Evolutionary conservation across 768 basidiomycete species (phyloP).

Genomic region (Auriscalpium microsporum): DNA sequence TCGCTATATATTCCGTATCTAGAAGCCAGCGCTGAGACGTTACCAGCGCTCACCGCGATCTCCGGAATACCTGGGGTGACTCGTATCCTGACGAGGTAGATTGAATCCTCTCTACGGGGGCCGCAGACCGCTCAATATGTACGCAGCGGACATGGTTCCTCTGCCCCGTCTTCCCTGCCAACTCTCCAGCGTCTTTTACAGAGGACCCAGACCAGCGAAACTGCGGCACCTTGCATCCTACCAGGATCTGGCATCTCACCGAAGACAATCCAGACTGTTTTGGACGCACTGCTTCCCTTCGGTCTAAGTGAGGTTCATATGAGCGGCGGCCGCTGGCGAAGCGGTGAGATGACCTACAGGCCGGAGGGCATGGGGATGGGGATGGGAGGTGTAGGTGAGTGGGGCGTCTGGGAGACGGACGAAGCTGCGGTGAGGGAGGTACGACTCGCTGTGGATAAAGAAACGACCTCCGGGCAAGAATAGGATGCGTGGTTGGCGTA

Average conservation of each 20-base stretch:
- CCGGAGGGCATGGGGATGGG: constrained; percentile 66
- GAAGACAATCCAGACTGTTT: constrained; percentile 39
- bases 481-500: too few relatives aligned
- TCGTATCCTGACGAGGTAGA: constrained; percentile 72
- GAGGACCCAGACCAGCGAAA: not conserved
- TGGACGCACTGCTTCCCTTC: constrained; percentile 42
- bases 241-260: constrained; percentile 72
- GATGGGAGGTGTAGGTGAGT: constrained; percentile 41
- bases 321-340: constrained; percentile 61
- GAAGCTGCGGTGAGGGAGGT: constrained; percentile 44
- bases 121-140: not conserved
- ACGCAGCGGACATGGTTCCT: constrained; percentile 43
- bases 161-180: constrained; percentile 23
- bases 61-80: constrained; percentile 53
- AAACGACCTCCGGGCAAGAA: too few relatives aligned
- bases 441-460: constrained; percentile 36
- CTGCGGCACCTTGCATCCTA: constrained; percentile 32
- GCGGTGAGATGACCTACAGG: constrained; percentile 43
- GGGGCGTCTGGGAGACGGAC: constrained; percentile 62
- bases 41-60: constrained; percentile 32
- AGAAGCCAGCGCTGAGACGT: not conserved
- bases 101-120: not conserved
- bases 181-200: constrained; percentile 15
- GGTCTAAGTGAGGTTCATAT: constrained; percentile 66
- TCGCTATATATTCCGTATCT: constrained; percentile 1